Base-by-base conservation (phyloP, 129 eudicot species). In the Tagetes erecta region DNA sequence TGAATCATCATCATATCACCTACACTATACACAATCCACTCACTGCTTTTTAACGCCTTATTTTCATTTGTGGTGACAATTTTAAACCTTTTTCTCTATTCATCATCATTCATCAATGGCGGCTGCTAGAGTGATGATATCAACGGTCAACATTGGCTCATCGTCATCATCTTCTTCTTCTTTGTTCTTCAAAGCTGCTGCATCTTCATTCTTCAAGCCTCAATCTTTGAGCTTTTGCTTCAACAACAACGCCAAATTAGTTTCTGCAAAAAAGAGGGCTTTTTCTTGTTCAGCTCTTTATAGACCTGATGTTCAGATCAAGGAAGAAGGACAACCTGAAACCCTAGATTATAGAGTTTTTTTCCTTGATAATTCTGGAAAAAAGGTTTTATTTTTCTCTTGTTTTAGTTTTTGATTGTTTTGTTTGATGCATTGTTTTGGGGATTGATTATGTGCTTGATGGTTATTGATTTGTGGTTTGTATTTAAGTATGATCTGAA, bases 271-370 rank as follows among this genome's bases (percentile, higher is more conserved):
- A n/a, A 86, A 79, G 81, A 86, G 87, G 67, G 75, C 74, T 20
- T 84, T 88, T 78, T 66, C 87, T 67, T 91, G 97, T 81, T 83
- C 69, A 8, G 88, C 96, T 1, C 90, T 88, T 64, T 86, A 80
- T 78, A 91, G 79, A 73, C 95, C 95, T 44, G 80, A 83, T 39
- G 35, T 88, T 45, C 85, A 82, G 73, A 88, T 70, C 73, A 79
- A 84, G 80, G 92, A 91, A 49, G 95, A 91, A 73, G 97, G 97
- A n/a, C 80, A 52, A 55, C 94, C 99, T 46, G 97, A 94, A 84
- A 88, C 99, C 84, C 97, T 94, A 4, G 97, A 94, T 79, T 90
- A 94, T 72, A 86, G 98, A 31, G 91, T 90, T 30, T 94, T 94
- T 64, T 90, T 90, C 57, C 71, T 79, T 40, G 96, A 94, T 50